Evolutionary conservation across 805 yeast species (phyloP), one percentile per base, ranked within the genome.

Genomic region (Yarrowia phangngaensis): DNA sequence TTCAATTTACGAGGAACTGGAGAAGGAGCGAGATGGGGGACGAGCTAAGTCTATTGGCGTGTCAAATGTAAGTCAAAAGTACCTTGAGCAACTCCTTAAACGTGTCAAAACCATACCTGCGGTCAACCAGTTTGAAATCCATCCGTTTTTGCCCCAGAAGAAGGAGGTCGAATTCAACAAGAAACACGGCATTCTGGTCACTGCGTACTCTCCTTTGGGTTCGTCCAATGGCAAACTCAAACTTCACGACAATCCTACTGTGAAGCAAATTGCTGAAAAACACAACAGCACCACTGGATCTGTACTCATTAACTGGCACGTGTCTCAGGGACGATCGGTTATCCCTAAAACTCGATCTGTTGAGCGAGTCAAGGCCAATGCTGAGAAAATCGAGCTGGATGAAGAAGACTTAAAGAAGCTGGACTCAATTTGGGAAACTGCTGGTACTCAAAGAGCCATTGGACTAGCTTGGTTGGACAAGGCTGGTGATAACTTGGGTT

Each of bases 171-270:
- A 74, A 22, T 79, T 62, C 65, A 72, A 79, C 63, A 64, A 70
- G 46, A 61, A 64, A 17, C 67, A 82, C 50, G 75, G 71, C 50
- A 79, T 81, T 54, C 61, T 68, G 20, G 63, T 80, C 45, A 82
- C 82, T 60, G 92, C 90, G 6, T 85, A 83, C 64, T 78, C 86
- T 22, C 92, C 94, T 29, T 72, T 84, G 53, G 48, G 48, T 2
- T 41, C 48, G 2, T 41, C 48, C 12, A 9, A 4, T 5, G 48
- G 48, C 1, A 41, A 41, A 12, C 14, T 41, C 35, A 41, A 41
- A 28, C 48, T 41, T n/a, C 35, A 41, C 58, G 72, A 76, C 51
- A 64, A 80, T 49, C 78, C 78, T 19, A 56, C 70, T 12, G 72
- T 84, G n/a, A 55, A 64, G 30, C 72, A 76, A 54, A 63, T 84